A percentile compares a stretch with the other conserved stretches of the same genome.
Conservation (phyloP, 2,329 filamentous ascomycete genomes). For the Verticillium nonalfalfae region DNA sequence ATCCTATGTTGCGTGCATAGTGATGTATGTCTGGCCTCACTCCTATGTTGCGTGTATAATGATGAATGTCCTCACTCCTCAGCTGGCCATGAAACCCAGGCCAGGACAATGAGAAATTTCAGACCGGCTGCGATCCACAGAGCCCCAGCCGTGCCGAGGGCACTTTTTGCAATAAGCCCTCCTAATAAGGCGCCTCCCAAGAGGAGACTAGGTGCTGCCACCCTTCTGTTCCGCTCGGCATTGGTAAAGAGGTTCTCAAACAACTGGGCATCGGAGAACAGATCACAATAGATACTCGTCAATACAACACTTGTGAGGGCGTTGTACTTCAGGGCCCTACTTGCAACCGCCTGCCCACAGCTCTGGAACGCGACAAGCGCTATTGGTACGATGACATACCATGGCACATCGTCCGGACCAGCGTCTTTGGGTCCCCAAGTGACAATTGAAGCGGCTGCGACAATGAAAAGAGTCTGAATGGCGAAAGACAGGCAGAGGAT, state of each 20-base stretch:
- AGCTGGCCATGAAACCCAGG: constrained; percentile 56
- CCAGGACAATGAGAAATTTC: constrained; percentile 48
- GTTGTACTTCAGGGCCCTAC: constrained; percentile 61
- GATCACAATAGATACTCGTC: constrained; percentile 75
- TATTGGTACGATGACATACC: constrained; percentile 60
- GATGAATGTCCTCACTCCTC: constrained; percentile 21
- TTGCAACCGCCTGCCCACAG: constrained; percentile 70
- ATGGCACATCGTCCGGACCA: constrained; percentile 36
- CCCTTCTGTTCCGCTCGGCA: constrained; percentile 42
- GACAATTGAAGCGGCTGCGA: constrained; percentile 36
- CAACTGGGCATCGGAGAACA: constrained; percentile 59
- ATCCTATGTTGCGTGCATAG: not conserved
- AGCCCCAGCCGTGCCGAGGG: constrained; percentile 42
- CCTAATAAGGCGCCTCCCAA: constrained; percentile 43
- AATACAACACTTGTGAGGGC: constrained; percentile 72
- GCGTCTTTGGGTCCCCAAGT: constrained; percentile 32
- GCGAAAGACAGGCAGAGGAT: constrained; percentile 55
- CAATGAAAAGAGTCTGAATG: constrained; percentile 43
- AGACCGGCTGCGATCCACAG: constrained; percentile 54
- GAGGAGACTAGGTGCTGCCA: constrained; percentile 41
- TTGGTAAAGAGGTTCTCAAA: constrained; percentile 33
- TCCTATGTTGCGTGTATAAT: constrained; percentile 12
- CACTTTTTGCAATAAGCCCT: constrained; percentile 39
- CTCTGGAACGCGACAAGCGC: constrained; percentile 69
- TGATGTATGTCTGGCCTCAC: not conserved